These are phyloP conservation scores for Codiaeum variegatum DNA, from an alignment of 441 rosid genomes.

Conservation along the genomic window DNA sequence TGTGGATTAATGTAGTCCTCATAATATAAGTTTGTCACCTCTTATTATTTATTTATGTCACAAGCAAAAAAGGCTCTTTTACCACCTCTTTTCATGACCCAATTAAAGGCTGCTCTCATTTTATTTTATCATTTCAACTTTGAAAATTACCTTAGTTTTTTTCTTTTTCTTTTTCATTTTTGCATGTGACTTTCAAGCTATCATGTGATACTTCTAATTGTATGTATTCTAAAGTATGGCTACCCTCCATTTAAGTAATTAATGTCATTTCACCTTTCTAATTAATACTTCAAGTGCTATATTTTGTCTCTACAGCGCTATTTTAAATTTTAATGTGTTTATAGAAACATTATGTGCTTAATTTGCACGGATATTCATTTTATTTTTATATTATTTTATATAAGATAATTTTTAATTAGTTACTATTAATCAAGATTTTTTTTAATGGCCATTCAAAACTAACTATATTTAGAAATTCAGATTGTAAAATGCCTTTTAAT, in stretches of 20 bases:
- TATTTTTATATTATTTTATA: too few species aligned
- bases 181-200: slow-evolving; percentile 8
- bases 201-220: slow-evolving; percentile 15
- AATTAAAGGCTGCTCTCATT: slow-evolving; percentile 26
- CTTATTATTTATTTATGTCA: slow-evolving; percentile 41
- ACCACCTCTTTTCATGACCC: slow-evolving; percentile 48
- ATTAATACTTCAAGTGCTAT: too few species aligned
- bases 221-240: background rate
- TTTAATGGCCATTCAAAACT: too few species aligned
- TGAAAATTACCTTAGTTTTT: background rate
- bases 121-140: slow-evolving; percentile 22
- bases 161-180: background rate
- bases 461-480: too few species aligned
- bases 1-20: slow-evolving; percentile 27
- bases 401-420: too few species aligned
- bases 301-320: too few species aligned
- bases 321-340: too few species aligned
- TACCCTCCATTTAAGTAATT: background rate
- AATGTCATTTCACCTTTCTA: background rate
- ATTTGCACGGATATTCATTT: too few species aligned
- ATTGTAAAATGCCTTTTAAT: too few species aligned
- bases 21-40: slow-evolving; percentile 24
- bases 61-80: slow-evolving; percentile 44
- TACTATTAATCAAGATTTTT: too few species aligned
- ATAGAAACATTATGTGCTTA: too few species aligned